Base-by-base conservation (phyloP, 2,329 filamentous ascomycete species). In the Exserohilum turcica region DNA sequence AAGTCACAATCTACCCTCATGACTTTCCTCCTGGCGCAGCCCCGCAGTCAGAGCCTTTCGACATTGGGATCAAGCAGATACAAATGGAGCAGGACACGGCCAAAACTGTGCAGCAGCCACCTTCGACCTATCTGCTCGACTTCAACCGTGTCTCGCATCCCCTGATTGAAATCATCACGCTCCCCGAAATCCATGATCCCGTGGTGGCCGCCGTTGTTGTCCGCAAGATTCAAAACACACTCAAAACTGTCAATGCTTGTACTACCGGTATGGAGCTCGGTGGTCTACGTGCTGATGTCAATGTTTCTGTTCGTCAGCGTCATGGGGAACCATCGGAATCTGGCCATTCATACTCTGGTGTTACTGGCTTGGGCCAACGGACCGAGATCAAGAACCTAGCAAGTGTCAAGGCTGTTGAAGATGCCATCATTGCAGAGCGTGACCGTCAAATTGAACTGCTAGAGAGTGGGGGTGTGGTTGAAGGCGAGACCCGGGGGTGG, bases 71-170 rank as follows among this genome's bases (percentile, higher is more conserved):
- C 69, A 90, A 94, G 74, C 94, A 97, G 74, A 84, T 99, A 7
- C 94, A 99, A 76, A 87, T 99, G 79, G 94, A 99, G 77, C 94
- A 99, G 76, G 94, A 99, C 73, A 97, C 94, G 0, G 94, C 92
- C 61, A 97, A 97, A 76, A 97, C 93, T 0, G 83, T 92, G 33
- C 87, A 90, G 24, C 87, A 93, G 63, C 85, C 89, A 1, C 86
- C 84, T 10, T 86, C 84, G 10, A 84, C 84, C 5, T 86, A 92
- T 60, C 87, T 95, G 71, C 82, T 99, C 21, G 94, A 99, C 72
- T 92, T 97, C 76, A 97, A 97, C 71, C 88, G 94, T 24, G 92
- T 94, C 3, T 94, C 92, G 2, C 84, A 92, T 46, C 92, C 94
- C 4, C 81, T 99, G 40, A 89, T 99, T 58, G 94, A 99, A 74